Evolutionary conservation across 23 red algal genomes (phyloP).

Genomic region (Gracilariopsis chorda): DNA sequence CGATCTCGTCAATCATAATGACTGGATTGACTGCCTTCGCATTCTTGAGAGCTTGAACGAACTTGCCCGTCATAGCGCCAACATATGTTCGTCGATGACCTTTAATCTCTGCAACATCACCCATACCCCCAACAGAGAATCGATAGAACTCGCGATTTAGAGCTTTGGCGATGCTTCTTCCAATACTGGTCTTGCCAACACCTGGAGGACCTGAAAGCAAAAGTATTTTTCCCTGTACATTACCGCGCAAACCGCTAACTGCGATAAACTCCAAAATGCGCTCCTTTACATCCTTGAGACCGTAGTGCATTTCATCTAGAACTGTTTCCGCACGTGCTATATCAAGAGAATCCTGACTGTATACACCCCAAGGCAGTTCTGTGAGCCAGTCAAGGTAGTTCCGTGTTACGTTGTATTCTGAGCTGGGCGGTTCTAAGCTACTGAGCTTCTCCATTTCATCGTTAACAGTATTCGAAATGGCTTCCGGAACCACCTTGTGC

Average conservation of each 20-base stretch:
- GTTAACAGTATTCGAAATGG: constrained; percentile 64
- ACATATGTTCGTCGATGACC: constrained; percentile 98
- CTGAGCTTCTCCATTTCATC: constrained; percentile 93
- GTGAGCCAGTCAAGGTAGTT: constrained; percentile 99
- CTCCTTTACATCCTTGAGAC: constrained; percentile 94
- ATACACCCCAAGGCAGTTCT: constrained; percentile 89
- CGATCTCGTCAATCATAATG: constrained; percentile 98
- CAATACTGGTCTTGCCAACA: constrained; percentile 95
- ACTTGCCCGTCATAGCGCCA: constrained; percentile 96
- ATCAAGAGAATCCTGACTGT: constrained; percentile 82
- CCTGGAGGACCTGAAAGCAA: constrained; percentile 93
- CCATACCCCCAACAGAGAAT: constrained; percentile 98
- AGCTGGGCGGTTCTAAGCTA: constrained; percentile 85
- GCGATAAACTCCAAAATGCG: constrained; percentile 97
- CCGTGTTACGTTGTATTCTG: constrained; percentile 92
- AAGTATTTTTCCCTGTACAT: constrained; percentile 94
- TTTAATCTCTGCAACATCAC: constrained; percentile 95
- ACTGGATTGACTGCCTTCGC: constrained; percentile 86
- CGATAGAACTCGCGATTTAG: constrained; percentile 91
- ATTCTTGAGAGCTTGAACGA: constrained; percentile 91
- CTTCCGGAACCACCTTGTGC: constrained; percentile 74
- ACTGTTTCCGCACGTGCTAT: constrained; percentile 65
- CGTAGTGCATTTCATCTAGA: constrained; percentile 95
- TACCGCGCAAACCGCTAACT: constrained; percentile 73
- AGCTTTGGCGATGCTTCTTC: constrained; percentile 80